Evolutionary conservation across 257 asterid genomes (phyloP).

Genomic region (Solanum habrochaites): DNA sequence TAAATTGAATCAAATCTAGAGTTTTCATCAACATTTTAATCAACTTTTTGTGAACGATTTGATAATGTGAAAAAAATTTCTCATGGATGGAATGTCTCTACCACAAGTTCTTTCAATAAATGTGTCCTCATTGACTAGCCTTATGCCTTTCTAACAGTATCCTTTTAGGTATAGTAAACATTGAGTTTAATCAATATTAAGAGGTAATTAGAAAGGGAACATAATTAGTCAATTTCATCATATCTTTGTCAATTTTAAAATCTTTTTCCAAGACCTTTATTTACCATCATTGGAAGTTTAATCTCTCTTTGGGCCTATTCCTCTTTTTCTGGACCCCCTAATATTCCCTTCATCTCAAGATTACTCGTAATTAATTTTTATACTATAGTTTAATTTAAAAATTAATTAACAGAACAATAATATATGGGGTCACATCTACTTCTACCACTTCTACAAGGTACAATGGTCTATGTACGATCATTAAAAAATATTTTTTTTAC

Average conservation of each 20-base stretch:
- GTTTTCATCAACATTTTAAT: background rate
- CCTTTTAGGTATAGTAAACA: background rate
- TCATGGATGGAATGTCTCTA: conserved; percentile 24
- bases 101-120: conserved; percentile 8
- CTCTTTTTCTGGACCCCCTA: background rate
- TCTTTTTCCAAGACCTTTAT: background rate
- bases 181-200: background rate
- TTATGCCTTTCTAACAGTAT: conserved; percentile 6
- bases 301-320: background rate
- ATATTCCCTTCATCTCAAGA: background rate
- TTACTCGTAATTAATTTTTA: background rate
- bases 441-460: background rate
- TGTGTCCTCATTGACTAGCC: conserved; percentile 5
- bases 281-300: conserved; percentile 9
- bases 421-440: background rate
- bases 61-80: background rate
- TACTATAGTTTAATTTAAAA: background rate
- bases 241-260: background rate
- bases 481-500: background rate
- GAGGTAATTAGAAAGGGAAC: background rate
- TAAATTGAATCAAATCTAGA: background rate
- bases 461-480: background rate
- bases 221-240: conserved; percentile 5
- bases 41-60: background rate
- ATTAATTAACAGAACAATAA: background rate